These are phyloP conservation scores for Spathaspora girioi DNA, from an alignment of 805 yeast species.

Conservation along the genomic window DNA sequence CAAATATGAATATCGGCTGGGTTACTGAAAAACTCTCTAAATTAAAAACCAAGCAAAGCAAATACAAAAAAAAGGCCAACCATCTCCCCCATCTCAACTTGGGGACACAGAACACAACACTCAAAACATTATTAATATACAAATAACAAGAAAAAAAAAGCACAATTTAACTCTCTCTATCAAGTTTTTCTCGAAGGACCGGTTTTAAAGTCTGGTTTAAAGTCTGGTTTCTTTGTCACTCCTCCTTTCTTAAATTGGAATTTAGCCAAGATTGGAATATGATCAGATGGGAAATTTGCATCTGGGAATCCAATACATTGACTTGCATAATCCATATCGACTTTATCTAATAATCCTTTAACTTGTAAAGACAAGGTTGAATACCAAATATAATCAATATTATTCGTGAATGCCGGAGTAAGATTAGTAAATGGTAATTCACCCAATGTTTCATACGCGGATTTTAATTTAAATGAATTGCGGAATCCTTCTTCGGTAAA, in stretches of 20 bases:
- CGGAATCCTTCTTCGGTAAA: slow-evolving; percentile 86
- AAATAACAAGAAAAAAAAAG: background rate
- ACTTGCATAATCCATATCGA: slow-evolving; percentile 72
- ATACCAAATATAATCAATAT: slow-evolving; percentile 95
- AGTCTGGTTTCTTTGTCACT: slow-evolving; percentile 31
- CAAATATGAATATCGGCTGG: background rate
- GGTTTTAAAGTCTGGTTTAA: slow-evolving; percentile 43
- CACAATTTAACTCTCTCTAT: background rate
- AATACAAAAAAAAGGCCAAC: background rate
- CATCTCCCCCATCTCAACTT: background rate
- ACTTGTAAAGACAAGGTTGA: slow-evolving; percentile 78
- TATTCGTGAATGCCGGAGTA: slow-evolving; percentile 90
- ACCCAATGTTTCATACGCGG: slow-evolving; percentile 79
- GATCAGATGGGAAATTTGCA: slow-evolving; percentile 92
- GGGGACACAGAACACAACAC: background rate
- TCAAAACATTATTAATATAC: background rate
- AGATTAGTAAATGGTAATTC: slow-evolving; percentile 93
- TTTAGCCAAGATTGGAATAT: slow-evolving; percentile 78
- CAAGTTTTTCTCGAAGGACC: slow-evolving; percentile 41
- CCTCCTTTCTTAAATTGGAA: slow-evolving; percentile 62
- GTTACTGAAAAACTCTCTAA: background rate
- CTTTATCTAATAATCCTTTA: slow-evolving; percentile 78
- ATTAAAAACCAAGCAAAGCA: background rate
- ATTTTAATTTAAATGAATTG: slow-evolving; percentile 76
- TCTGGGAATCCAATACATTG: slow-evolving; percentile 90